Conservation (phyloP, 164 flowering plant species). For the Cinnamomum chago region DNA sequence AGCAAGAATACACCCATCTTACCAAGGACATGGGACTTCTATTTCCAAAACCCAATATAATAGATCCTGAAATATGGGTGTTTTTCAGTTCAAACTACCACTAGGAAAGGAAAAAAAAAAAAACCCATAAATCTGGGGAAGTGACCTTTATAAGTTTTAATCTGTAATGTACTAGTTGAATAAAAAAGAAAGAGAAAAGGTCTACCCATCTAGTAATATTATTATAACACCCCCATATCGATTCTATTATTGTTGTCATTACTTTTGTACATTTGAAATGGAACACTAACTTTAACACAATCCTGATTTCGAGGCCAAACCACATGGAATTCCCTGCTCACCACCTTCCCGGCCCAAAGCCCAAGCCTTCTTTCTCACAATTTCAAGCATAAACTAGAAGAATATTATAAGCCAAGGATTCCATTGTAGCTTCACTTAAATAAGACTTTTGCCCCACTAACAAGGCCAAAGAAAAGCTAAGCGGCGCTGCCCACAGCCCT, state of each 20-base stretch:
- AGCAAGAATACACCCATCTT: too few species aligned
- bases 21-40: too few species aligned
- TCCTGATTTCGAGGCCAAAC: constrained; percentile 33
- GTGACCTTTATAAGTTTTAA: background rate
- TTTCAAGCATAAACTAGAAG: background rate
- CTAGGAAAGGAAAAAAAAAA: too few species aligned
- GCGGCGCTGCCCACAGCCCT: constrained; percentile 40
- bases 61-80: background rate
- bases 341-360: constrained; percentile 2
- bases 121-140: background rate
- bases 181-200: background rate
- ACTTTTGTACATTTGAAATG: background rate
- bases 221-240: too few species aligned
- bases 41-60: too few species aligned
- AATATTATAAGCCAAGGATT: background rate
- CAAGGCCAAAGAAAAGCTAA: constrained; percentile 17
- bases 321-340: constrained; percentile 27
- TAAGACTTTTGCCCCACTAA: constrained; percentile 4
- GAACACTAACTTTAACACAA: constrained; percentile 11
- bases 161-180: background rate
- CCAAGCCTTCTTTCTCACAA: constrained; percentile 3
- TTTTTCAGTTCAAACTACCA: too few species aligned
- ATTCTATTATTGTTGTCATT: too few species aligned
- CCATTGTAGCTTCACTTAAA: constrained; percentile 4
- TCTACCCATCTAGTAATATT: too few species aligned